Base-by-base conservation (phyloP, 2,329 filamentous ascomycete species). In the Fusarium sp. region DNA sequence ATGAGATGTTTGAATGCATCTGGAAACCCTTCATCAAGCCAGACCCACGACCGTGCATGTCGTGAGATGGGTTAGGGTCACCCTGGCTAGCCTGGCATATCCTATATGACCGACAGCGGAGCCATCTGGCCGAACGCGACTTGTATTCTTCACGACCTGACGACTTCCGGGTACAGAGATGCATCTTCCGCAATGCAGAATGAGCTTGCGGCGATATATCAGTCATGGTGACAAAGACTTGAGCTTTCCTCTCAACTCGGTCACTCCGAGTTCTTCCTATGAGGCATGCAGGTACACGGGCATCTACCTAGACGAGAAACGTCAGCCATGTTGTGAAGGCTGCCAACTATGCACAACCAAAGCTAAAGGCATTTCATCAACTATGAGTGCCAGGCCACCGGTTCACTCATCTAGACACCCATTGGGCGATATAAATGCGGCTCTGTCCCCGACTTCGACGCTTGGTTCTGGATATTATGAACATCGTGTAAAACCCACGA, bases 101-200 rank as follows among this genome's bases (percentile, higher is more conserved):
- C 41, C 57, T 32, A 59, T 4, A 59, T 64, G 58, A 44, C 56
- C 61, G 58, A 53, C 38, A 47, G 62, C 56, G 67, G 67, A 61
- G 51, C 50, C 63, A 67, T 66, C 50, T 71, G 61, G 47, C 65
- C 57, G 53, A 65, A 64, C 63, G 61, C 61, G 65, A 62, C 64
- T 67, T 68, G 49, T 58, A 56, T 67, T 61, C 58, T 65, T 61
- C 68, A 50, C 58, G 58, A 52, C 57, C 64, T 35, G 53, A 65
- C 52, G 48, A 55, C 62, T 70, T 67, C 58, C 53, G 46, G 61
- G 48, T 64, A 44, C 45, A 53, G 36, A 46, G 40, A 38, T 39
- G 25, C n/a, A n/a, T 40, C 26, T 34, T 34, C n/a, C 38, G 49
- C 32, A 8, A 50, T 45, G 44, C 47, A 48, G 28, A 53, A 51